Evolutionary conservation across 2,329 filamentous ascomycete genomes (phyloP).

Genomic region (Didymella exigua): DNA sequence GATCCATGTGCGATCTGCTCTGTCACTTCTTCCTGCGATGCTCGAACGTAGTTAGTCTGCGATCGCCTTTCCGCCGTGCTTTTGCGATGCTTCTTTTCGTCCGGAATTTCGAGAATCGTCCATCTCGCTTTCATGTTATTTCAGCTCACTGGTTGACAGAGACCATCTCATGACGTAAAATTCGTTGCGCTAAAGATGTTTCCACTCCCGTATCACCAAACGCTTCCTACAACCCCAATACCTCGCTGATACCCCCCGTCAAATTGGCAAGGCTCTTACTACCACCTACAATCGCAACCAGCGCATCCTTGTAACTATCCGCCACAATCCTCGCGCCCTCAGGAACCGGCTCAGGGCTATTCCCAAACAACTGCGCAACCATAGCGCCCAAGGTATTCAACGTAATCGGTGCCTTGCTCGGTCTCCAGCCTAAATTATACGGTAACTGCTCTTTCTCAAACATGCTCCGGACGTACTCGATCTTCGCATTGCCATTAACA

Average conservation of each 20-base stretch:
- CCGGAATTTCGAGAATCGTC: too few relatives aligned
- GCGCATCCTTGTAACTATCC: conserved; percentile 23
- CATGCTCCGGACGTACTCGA: conserved; percentile 19
- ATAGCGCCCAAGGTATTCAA: conserved; percentile 20
- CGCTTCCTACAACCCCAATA: conserved; percentile 12
- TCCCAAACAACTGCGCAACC: conserved; percentile 13
- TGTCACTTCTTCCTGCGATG: too few relatives aligned
- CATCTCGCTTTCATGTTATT: too few relatives aligned
- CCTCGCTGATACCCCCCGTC: conserved; percentile 21
- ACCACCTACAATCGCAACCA: conserved; percentile 18
- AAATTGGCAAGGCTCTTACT: conserved; percentile 19
- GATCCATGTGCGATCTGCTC: too few relatives aligned
- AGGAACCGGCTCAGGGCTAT: conserved; percentile 8
- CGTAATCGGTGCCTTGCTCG: conserved; percentile 21
- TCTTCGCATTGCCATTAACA: conserved; percentile 9
- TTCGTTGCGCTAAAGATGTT: too few relatives aligned
- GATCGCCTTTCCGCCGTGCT: too few relatives aligned
- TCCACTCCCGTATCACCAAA: too few relatives aligned
- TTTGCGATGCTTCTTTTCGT: too few relatives aligned
- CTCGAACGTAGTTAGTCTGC: too few relatives aligned
- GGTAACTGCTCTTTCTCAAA: conserved; percentile 28
- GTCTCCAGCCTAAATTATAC: conserved; percentile 21
- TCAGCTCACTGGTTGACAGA: too few relatives aligned
- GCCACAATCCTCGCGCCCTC: conserved; percentile 15
- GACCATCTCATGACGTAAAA: too few relatives aligned